A percentile compares a stretch with the other conserved stretches of the same genome.
These are phyloP conservation scores for Clonostachys rhizophaga DNA, from an alignment of 2,329 filamentous ascomycete species.

Conservation along the genomic window DNA sequence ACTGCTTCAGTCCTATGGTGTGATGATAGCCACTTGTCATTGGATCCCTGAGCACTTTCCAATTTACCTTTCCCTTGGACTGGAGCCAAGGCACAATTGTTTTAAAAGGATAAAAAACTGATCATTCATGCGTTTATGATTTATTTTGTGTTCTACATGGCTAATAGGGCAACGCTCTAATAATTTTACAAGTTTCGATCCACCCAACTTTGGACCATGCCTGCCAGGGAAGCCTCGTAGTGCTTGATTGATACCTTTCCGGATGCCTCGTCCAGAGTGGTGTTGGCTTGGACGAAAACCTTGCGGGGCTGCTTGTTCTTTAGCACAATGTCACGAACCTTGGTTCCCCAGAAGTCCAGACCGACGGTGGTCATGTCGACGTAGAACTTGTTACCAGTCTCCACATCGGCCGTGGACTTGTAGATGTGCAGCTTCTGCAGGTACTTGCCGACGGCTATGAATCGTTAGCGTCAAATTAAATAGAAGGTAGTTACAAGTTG, in stretches of 20 bases:
- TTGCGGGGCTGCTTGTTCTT: conserved; percentile 78
- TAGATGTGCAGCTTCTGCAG: conserved; percentile 90
- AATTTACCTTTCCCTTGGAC: not conserved
- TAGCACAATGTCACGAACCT: conserved; percentile 71
- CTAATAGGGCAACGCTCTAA: too few species aligned
- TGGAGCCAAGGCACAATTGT: not conserved
- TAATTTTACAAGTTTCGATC: conserved; percentile 47
- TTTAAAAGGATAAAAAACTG: not conserved
- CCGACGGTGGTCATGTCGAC: conserved; percentile 79
- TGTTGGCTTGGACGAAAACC: conserved; percentile 94
- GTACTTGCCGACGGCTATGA: conserved; percentile 71
- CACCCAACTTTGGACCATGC: conserved; percentile 79
- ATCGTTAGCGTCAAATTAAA: conserved; percentile 12
- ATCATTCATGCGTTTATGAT: not conserved
- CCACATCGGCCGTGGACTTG: conserved; percentile 83
- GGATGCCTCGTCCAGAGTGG: conserved; percentile 61
- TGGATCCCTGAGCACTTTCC: not conserved
- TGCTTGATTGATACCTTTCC: conserved; percentile 76
- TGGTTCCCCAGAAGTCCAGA: conserved; percentile 75
- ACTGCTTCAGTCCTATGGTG: too few species aligned
- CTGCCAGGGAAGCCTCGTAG: conserved; percentile 76
- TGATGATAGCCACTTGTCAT: too few species aligned
- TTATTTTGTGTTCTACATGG: not conserved
- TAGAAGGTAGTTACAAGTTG: too few species aligned
- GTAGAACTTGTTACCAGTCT: conserved; percentile 75